A percentile compares a stretch with the other conserved stretches of the same genome.
Conservation (phyloP, 2,329 filamentous ascomycete genomes). For the Nakataea oryzae region DNA sequence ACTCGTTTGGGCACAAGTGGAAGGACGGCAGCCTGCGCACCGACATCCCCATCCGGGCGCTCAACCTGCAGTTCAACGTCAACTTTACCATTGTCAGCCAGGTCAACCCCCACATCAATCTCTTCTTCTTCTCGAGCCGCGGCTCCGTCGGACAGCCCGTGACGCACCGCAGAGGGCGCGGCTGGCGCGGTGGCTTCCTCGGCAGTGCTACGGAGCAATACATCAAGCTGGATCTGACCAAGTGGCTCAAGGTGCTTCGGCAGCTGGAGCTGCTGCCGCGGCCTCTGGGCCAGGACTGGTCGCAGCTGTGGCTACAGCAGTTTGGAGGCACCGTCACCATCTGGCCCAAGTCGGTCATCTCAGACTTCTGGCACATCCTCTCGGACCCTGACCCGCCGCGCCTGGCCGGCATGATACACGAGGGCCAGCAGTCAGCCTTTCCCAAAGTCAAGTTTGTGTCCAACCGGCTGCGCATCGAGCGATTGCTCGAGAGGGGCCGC, state of each 20-base stretch:
- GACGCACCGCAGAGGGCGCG: conserved; percentile 83
- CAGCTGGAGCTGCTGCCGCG: conserved; percentile 87
- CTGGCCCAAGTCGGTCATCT: conserved; percentile 73
- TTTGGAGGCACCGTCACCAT: conserved; percentile 94
- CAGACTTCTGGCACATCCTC: conserved; percentile 80
- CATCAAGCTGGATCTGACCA: conserved; percentile 90
- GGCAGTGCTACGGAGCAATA: conserved; percentile 90
- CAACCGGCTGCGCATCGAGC: conserved; percentile 79
- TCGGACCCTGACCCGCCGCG: conserved; percentile 68
- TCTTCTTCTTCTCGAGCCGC: conserved; percentile 96
- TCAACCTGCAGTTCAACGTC: conserved; percentile 97
- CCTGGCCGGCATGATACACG: conserved; percentile 79
- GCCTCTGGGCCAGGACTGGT: conserved; percentile 91
- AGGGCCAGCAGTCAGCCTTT: conserved; percentile 81
- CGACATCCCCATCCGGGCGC: conserved; percentile 86
- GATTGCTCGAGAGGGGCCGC: conserved; percentile 49
- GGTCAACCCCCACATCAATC: conserved; percentile 95
- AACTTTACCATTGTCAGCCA: conserved; percentile 86
- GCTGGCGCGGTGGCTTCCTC: conserved; percentile 92
- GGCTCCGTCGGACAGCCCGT: conserved; percentile 88
- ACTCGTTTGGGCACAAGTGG: conserved; percentile 98
- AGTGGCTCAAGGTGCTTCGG: conserved; percentile 92
- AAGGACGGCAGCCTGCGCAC: conserved; percentile 93
- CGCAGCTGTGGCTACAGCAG: conserved; percentile 87
- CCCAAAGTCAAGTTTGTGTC: conserved; percentile 85